Evolutionary conservation across 192 early-diverging fungal species (phyloP).

Genomic region (Coemansia sp.): DNA sequence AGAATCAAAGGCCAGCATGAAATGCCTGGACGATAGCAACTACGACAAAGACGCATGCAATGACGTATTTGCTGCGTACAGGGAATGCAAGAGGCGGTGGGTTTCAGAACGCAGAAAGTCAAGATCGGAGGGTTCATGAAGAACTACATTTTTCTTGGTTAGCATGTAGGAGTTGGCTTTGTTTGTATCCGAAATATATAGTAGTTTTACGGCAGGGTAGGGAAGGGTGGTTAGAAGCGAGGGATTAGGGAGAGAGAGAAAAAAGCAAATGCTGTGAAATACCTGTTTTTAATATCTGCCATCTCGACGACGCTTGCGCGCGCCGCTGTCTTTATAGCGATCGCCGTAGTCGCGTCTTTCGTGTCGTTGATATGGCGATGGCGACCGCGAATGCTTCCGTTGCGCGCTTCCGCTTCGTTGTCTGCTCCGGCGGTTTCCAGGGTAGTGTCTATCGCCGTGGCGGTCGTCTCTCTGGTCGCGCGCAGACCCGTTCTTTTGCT

Average conservation of each 20-base stretch:
- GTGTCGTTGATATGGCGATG: constrained; percentile 19
- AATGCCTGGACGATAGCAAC: constrained; percentile 50
- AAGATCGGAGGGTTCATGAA: neutral
- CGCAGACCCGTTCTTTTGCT: constrained; percentile 17
- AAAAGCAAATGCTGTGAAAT: neutral
- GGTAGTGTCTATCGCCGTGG: constrained; percentile 14
- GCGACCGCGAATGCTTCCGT: constrained; percentile 20
- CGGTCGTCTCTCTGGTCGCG: constrained; percentile 18
- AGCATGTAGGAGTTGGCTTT: too few species aligned
- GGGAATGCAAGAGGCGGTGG: constrained; percentile 52
- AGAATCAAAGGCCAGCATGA: constrained; percentile 44
- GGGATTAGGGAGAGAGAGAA: neutral
- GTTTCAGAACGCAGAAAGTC: constrained; percentile 36
- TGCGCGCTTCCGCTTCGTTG: constrained; percentile 8
- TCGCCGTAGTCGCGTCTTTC: constrained; percentile 14
- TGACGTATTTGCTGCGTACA: constrained; percentile 40
- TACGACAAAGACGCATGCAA: constrained; percentile 39
- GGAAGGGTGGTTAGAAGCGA: neutral
- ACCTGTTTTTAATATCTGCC: constrained; percentile 16
- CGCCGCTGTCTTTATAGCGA: constrained; percentile 27
- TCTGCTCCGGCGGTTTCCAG: constrained; percentile 20
- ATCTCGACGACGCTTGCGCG: constrained; percentile 29
- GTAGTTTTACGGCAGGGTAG: too few species aligned
- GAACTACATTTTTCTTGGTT: neutral
- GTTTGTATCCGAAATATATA: too few species aligned